Conservation (phyloP, 2,329 filamentous ascomycete species). For the Chrysoporthe puriensis region DNA sequence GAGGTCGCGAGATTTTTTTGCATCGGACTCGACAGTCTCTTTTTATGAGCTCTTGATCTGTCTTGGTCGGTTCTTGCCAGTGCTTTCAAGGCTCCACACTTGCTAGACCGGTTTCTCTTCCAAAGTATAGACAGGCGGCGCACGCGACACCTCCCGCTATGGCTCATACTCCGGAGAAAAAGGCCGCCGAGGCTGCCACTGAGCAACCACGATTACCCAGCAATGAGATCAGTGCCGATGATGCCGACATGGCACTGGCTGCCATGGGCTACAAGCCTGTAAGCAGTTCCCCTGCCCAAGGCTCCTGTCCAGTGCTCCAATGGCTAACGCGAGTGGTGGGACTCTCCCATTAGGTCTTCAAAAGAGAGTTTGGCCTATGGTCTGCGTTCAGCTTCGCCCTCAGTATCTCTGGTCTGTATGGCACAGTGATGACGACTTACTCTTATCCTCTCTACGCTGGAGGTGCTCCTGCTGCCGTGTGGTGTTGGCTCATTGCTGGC, state of each 20-base stretch:
- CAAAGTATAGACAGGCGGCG: background rate
- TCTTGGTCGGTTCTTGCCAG: background rate
- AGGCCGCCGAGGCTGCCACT: constrained; percentile 9
- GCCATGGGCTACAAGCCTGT: constrained; percentile 45
- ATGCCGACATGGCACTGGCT: constrained; percentile 40
- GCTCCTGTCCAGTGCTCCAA: background rate
- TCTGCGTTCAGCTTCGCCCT: constrained; percentile 63
- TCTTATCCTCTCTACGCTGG: constrained; percentile 56
- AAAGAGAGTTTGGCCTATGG: constrained; percentile 62
- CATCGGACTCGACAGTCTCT: background rate
- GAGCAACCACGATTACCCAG: constrained; percentile 7
- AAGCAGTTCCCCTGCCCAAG: constrained; percentile 20
- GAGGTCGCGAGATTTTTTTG: background rate
- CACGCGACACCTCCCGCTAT: constrained; percentile 17
- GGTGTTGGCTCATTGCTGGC: constrained; percentile 63
- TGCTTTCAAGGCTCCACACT: background rate
- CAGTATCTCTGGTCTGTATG: constrained; percentile 58
- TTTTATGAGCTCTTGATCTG: background rate
- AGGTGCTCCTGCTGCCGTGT: constrained; percentile 57
- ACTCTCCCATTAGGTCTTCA: constrained; percentile 50
- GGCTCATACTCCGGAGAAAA: constrained; percentile 16
- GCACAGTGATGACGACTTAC: constrained; percentile 60
- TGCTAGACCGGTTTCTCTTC: background rate
- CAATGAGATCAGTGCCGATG: constrained; percentile 26
- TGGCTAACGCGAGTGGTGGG: background rate